Percentiles rank a stretch among this genome's conserved stretches.
Evolutionary conservation across 225 moss, liverwort and hornwort genomes (phyloP).

Genomic region (Thuidium tamariscinum): DNA sequence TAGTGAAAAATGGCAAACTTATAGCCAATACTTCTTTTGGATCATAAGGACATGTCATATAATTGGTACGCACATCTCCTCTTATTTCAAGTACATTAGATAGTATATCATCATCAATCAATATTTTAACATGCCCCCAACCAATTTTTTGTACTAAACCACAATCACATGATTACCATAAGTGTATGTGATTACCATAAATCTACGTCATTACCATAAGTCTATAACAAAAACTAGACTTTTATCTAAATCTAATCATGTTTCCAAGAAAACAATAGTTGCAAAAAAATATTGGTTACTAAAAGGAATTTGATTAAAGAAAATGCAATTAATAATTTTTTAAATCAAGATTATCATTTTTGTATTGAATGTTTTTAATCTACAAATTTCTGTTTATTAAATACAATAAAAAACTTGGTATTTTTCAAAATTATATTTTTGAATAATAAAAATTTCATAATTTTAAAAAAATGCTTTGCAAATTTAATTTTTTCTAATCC

Average conservation of each 20-base stretch:
- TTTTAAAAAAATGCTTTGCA: too few relatives aligned
- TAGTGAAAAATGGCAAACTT: conserved; percentile 53
- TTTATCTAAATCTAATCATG: background rate
- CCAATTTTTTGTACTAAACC: conserved; percentile 28
- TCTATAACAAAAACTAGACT: background rate
- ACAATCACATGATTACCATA: too few relatives aligned
- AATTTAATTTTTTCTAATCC: background rate
- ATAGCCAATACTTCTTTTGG: conserved; percentile 53
- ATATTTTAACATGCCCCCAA: conserved; percentile 37
- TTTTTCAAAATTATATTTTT: background rate
- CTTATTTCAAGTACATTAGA: conserved; percentile 53
- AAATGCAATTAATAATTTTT: background rate
- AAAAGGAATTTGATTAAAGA: background rate
- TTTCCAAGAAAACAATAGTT: rapidly evolving
- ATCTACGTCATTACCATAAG: background rate
- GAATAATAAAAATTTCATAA: too few relatives aligned
- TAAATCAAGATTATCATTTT: too few relatives aligned
- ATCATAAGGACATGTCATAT: conserved; percentile 51
- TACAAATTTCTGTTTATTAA: rapidly evolving
- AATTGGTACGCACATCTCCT: conserved; percentile 54
- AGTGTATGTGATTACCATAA: too few relatives aligned
- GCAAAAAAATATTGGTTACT: rapidly evolving
- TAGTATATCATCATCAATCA: conserved; percentile 42
- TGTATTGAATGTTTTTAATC: background rate
- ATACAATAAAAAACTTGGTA: rapidly evolving